Evolutionary conservation across 2,329 filamentous ascomycete genomes (phyloP).

Genomic region (Colletotrichum cereale): DNA sequence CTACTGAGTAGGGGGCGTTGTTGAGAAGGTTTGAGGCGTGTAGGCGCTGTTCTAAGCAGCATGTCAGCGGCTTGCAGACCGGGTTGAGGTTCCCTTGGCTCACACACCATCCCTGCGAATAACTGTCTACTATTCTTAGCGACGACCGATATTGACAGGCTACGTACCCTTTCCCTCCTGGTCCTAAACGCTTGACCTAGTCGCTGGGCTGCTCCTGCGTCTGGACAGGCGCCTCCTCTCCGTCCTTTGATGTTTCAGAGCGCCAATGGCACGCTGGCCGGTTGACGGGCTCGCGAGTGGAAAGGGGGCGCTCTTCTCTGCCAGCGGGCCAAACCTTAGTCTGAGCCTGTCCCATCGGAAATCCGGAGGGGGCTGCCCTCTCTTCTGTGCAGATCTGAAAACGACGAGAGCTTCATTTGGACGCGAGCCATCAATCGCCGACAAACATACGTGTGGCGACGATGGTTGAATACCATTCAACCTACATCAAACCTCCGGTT

Average conservation of each 20-base stretch:
- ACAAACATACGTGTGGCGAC: neutral
- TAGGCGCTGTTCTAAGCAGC: slow-evolving; percentile 10
- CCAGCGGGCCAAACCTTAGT: slow-evolving; percentile 1
- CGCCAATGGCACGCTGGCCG: slow-evolving; percentile 18
- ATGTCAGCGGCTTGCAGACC: slow-evolving; percentile 24
- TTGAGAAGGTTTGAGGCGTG: neutral
- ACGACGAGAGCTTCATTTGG: slow-evolving; percentile 3
- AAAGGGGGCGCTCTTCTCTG: slow-evolving; percentile 5
- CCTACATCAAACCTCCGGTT: neutral
- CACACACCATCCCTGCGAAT: neutral
- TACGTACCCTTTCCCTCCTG: slow-evolving; percentile 24
- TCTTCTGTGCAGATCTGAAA: slow-evolving; percentile 1
- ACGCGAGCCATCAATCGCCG: neutral
- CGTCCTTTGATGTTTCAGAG: slow-evolving; percentile 29
- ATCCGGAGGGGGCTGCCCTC: neutral
- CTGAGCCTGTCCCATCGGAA: neutral
- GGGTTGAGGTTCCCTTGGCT: slow-evolving; percentile 5
- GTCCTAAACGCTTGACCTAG: slow-evolving; percentile 21
- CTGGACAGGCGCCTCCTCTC: slow-evolving; percentile 25
- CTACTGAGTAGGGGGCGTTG: neutral
- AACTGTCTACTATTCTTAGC: slow-evolving; percentile 33
- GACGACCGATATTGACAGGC: slow-evolving; percentile 10
- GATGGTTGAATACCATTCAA: neutral
- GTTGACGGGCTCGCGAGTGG: neutral
- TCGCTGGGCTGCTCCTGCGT: slow-evolving; percentile 23